phyloP scores from a whole-genome alignment of 2,329 filamentous ascomycete species.

The Apiospora malaysiana region DNA sequence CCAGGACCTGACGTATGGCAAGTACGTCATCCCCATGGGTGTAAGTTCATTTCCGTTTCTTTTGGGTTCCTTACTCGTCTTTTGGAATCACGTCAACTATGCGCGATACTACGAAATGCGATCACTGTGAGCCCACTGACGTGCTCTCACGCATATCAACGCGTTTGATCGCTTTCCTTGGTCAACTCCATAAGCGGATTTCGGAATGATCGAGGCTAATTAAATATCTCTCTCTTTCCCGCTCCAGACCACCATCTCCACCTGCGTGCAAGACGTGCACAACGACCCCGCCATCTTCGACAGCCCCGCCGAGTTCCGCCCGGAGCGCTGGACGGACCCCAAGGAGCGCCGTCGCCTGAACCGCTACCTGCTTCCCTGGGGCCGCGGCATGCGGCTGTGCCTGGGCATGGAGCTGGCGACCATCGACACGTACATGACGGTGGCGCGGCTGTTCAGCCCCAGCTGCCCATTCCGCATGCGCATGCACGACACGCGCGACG shows the following conservation, averaged over 20 bases:
- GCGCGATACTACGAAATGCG: background rate
- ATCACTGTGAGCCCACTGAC: too few relatives aligned
- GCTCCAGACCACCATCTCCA: constrained; percentile 32
- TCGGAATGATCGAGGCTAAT: too few relatives aligned
- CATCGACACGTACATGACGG: constrained; percentile 32
- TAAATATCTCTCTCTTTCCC: too few relatives aligned
- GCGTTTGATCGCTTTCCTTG: too few relatives aligned
- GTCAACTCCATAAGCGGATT: too few relatives aligned
- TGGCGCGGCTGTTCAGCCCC: constrained; percentile 32
- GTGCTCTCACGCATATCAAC: too few relatives aligned
- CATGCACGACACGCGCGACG: constrained; percentile 28
- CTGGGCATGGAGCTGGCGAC: constrained; percentile 34
- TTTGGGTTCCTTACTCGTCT: too few relatives aligned
- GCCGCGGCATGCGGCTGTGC: constrained; percentile 31
- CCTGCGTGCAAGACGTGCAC: constrained; percentile 32
- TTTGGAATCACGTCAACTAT: background rate
- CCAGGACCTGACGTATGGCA: constrained; percentile 30
- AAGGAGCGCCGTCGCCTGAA: constrained; percentile 29
- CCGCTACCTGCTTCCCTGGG: constrained; percentile 33
- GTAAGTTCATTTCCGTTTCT: constrained; percentile 25
- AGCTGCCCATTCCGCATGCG: constrained; percentile 29
- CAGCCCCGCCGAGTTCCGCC: constrained; percentile 27
- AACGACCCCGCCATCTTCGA: constrained; percentile 29
- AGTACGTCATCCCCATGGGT: constrained; percentile 29
- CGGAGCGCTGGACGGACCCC: constrained; percentile 30